Evolutionary conservation across 2,329 filamentous ascomycete species (phyloP), one percentile per base, ranked within the genome.

Genomic region (Xylaria sp.): DNA sequence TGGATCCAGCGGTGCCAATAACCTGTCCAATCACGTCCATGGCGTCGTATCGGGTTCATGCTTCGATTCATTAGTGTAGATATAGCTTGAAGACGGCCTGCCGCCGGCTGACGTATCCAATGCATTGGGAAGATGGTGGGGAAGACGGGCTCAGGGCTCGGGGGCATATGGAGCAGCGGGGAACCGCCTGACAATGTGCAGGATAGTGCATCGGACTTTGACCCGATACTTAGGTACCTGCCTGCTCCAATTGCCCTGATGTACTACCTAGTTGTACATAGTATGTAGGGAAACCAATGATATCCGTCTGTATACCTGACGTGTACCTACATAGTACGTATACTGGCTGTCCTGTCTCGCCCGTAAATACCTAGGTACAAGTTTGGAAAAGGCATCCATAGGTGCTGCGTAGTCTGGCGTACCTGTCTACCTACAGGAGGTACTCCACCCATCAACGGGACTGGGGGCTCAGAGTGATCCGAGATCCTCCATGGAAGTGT

Each of bases 51-150:
- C 37, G 43, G 29, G 50, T 53, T 60, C 48, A 51, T 44, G 54
- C 52, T 55, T 42, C 37, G 17, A 37, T 42, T 29, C 42, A 51
- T 52, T 24, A 20, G 20, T 22, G 21, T 44, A 50, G 47, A 47
- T 54, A 50, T 21, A 39, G n/a, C 8, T 37, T 38, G 34, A 7
- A 48, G 40, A 18, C 9, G 24, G 6, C 24, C 9, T 6, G 18
- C 20, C 16, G 20, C 6, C 9, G 52, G 54, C 57, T 55, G 45
- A 55, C 57, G 55, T 54, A 59, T n/a, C 5, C 29, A 34, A 34
- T 26, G 29, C 45, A 43, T 37, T n/a, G 34, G 17, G 40, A 38
- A 24, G 17, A 42, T 39, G 48, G 52, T 47, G 55, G 52, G 54
- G 58, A 41, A 53, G 39, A 52, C 19, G 47, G 55, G 58, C 49